phyloP scores from a whole-genome alignment of 148 eudicot genomes.

The Chenopodium album region DNA sequence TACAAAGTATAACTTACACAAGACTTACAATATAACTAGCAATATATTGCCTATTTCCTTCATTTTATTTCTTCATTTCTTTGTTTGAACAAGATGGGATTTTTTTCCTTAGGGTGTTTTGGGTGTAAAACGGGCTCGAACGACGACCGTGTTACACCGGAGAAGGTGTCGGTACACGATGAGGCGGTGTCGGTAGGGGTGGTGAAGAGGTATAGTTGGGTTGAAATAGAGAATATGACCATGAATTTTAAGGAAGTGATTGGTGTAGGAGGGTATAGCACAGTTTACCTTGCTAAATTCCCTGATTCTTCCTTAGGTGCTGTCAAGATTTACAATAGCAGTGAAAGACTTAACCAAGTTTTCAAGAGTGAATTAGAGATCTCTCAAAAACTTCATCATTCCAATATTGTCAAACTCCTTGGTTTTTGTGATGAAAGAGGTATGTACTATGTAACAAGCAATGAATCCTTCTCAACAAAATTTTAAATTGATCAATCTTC shows the following conservation, averaged over 20 bases:
- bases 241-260: slow-evolving; percentile 47
- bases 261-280: slow-evolving; percentile 79
- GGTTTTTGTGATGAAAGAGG: slow-evolving; percentile 74
- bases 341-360: slow-evolving; percentile 51
- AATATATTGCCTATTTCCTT: not conserved
- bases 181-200: slow-evolving; percentile 2
- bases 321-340: slow-evolving; percentile 52
- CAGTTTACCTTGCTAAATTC: slow-evolving; percentile 63
- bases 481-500: not conserved
- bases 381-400: slow-evolving; percentile 46
- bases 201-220: slow-evolving; percentile 58
- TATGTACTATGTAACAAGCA: slow-evolving; percentile 32
- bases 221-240: slow-evolving; percentile 42
- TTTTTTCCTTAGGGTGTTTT: slow-evolving; percentile 28
- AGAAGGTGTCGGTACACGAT: not conserved
- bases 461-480: not conserved
- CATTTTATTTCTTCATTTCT: not conserved
- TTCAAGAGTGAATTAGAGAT: slow-evolving; percentile 66
- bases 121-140: slow-evolving; percentile 8
- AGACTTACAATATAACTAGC: not conserved
- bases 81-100: slow-evolving; percentile 25
- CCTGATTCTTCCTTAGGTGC: slow-evolving; percentile 48
- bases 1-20: too few relatives aligned
- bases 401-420: slow-evolving; percentile 56
- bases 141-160: slow-evolving; percentile 27